Evolutionary conservation across 2,329 filamentous ascomycete species (phyloP).

Genomic region (Zymoseptoria crescenta): DNA sequence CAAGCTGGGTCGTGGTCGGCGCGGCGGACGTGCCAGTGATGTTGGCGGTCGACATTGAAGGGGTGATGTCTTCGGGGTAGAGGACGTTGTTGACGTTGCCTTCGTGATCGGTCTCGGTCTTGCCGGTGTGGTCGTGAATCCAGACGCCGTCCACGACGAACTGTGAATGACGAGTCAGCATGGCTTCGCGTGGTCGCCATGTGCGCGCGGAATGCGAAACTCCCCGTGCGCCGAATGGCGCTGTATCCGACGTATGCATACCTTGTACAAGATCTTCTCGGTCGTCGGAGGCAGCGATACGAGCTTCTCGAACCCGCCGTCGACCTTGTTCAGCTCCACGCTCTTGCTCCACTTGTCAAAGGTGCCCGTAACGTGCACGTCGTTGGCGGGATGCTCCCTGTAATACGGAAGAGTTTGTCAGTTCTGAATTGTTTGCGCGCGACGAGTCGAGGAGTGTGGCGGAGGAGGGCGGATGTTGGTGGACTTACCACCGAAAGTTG

Average conservation of each 20-base stretch:
- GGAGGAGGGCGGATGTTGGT: background rate
- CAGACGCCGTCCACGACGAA: constrained; percentile 93
- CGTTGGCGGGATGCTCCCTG: constrained; percentile 75
- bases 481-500: constrained; percentile 61
- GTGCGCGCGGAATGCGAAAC: constrained; percentile 1
- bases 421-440: constrained; percentile 8
- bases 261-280: constrained; percentile 90
- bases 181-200: background rate
- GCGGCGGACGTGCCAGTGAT: constrained; percentile 56
- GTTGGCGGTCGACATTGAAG: constrained; percentile 37
- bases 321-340: constrained; percentile 70
- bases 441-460: background rate
- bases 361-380: constrained; percentile 91
- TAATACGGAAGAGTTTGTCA: constrained; percentile 15
- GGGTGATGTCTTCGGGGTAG: constrained; percentile 60
- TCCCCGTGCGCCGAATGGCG: background rate
- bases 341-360: constrained; percentile 93
- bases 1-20: constrained; percentile 64
- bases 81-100: constrained; percentile 94
- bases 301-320: constrained; percentile 67
- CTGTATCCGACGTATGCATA: constrained; percentile 36
- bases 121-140: constrained; percentile 72
- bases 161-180: constrained; percentile 41
- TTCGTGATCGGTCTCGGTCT: constrained; percentile 71
- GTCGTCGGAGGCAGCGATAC: constrained; percentile 58